Evolutionary conservation across 1,284 basidiomycete genomes (phyloP).

Genomic region (Ceratobasidium sp.): DNA sequence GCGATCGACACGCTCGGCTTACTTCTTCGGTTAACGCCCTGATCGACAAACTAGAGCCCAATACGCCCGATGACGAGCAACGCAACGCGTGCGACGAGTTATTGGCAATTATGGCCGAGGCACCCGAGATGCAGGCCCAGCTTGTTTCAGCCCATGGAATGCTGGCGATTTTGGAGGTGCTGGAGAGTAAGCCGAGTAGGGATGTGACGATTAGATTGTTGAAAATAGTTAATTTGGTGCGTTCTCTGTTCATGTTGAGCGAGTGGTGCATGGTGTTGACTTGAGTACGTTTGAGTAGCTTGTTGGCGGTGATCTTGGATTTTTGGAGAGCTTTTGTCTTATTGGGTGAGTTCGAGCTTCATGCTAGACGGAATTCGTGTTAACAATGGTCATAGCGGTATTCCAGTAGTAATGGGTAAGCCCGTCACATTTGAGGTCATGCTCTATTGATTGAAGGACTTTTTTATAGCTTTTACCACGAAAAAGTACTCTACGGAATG

Average conservation of each 20-base stretch:
- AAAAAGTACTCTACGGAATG: constrained; percentile 95
- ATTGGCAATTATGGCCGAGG: constrained; percentile 80
- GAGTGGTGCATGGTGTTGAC: constrained; percentile 2
- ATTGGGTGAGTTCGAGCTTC: constrained; percentile 73
- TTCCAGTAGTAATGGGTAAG: constrained; percentile 91
- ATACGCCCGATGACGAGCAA: constrained; percentile 82
- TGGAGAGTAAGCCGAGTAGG: constrained; percentile 83
- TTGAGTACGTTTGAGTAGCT: constrained; percentile 66
- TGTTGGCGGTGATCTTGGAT: constrained; percentile 85
- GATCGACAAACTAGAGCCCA: constrained; percentile 87
- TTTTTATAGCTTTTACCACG: constrained; percentile 80
- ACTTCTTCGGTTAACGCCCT: constrained; percentile 84
- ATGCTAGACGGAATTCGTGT: constrained; percentile 7
- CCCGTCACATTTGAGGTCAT: constrained; percentile 24
- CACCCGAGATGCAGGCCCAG: constrained; percentile 92
- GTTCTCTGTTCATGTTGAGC: constrained; percentile 51
- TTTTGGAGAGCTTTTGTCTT: constrained; percentile 94
- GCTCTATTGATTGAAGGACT: neutral
- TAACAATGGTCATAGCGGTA: constrained; percentile 68
- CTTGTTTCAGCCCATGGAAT: constrained; percentile 94
- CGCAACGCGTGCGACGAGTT: constrained; percentile 89
- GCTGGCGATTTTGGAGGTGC: constrained; percentile 91
- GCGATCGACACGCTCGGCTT: constrained; percentile 91
- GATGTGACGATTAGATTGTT: constrained; percentile 88
- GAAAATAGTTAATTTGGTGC: constrained; percentile 89